Conservation (phyloP, 176 grass and related monocot species). For the Triticum dicoccoides region DNA sequence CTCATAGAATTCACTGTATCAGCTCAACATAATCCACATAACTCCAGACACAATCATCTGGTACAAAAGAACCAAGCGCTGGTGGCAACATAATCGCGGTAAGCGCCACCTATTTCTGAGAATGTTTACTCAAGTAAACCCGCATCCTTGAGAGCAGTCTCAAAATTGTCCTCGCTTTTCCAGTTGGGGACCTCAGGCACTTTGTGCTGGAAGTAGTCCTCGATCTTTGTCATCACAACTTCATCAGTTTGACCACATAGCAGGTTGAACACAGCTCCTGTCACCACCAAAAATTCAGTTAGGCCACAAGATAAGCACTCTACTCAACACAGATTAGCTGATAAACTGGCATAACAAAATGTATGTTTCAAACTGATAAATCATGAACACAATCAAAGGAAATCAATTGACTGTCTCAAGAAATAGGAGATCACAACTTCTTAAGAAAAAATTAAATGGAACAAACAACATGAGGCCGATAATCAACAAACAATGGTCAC, state of each 20-base stretch:
- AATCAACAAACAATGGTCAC: neutral
- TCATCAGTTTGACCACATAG: constrained; percentile 62
- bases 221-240: constrained; percentile 83
- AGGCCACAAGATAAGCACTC: neutral
- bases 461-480: neutral
- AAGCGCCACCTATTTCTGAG: neutral
- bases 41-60: constrained; percentile 21
- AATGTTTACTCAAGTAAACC: constrained; percentile 54
- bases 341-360: neutral
- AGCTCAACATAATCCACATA: constrained; percentile 19
- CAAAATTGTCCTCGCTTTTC: constrained; percentile 81
- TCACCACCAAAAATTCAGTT: constrained; percentile 31
- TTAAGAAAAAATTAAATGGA: neutral
- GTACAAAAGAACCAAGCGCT: neutral
- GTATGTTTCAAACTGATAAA: neutral
- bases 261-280: constrained; percentile 97
- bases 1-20: neutral
- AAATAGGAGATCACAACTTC: neutral
- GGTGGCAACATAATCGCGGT: neutral
- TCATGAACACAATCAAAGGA: neutral
- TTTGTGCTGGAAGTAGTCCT: constrained; percentile 67
- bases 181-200: constrained; percentile 74
- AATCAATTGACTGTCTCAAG: neutral
- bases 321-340: neutral
- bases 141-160: constrained; percentile 83